Base-by-base conservation (phyloP, 1,139 yeast genomes). In the Kluyveromyces marxianus region DNA sequence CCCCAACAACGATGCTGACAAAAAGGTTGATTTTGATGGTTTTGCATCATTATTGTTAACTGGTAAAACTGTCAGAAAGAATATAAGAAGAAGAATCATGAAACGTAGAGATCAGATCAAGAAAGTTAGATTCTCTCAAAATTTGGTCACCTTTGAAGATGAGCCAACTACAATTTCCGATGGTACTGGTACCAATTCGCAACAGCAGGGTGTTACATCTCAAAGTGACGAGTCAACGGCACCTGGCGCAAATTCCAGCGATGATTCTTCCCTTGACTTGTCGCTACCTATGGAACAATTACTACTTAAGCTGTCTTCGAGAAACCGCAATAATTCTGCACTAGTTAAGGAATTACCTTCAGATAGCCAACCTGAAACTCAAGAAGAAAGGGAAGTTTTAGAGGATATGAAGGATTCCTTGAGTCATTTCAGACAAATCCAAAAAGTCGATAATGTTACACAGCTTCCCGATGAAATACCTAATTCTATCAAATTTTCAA, bases 261-360 rank as follows among this genome's bases (percentile, higher is more conserved):
- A 39, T 14, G 40, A 44, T 55, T 3, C 63, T 62, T 1, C 43
- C 3, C 51, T 81, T 29, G 92, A 83, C 59, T 70, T 75, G 45
- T 73, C 84, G 2, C 66, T 84, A 30, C 88, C 90, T 2, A 83
- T 84, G 92, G 86, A 81, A 55, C 86, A 83, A 59, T 62, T 83
- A 36, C 57, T 84, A 42, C 69, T 69, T 45, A 70, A 69, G 46
- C 63, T 81, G 55, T 68, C 68, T 51, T 64, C 50, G 55, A 56
- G 55, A 38, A 60, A 53, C 53, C 54, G 51, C 53, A 58, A 45
- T 26, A 57, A 54, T 44, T 48, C 54, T 14, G 60, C 63, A 2
- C 44, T 62, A 27, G 61, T 62, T 10, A 58, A 63, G 3, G 48
- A 50, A 24, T 47, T 58, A 34, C 60, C 65, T 2, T 56, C 54